phyloP scores from a whole-genome alignment of 1,284 basidiomycete genomes.

The Moesziomyces antarcticus region DNA sequence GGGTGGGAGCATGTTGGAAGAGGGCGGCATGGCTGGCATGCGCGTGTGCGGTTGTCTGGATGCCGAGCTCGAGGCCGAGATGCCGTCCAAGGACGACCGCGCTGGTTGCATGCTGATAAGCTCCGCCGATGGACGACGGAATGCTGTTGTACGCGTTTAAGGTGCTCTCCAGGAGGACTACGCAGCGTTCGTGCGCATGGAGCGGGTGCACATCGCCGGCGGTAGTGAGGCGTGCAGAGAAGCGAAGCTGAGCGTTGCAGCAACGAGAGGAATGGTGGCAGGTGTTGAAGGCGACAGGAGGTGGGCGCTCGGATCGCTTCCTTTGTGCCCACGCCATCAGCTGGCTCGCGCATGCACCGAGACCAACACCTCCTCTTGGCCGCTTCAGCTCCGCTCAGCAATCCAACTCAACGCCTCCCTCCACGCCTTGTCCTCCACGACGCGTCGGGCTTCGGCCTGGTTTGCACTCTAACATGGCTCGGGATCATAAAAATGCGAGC shows the following conservation, averaged over 20 bases:
- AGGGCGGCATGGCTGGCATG: conserved; percentile 1
- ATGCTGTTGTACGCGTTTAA: no score
- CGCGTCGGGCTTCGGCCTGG: not conserved
- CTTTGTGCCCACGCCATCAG: not conserved
- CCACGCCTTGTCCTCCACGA: conserved; percentile 7
- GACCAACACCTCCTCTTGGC: conserved; percentile 16
- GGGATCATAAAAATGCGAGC: not conserved
- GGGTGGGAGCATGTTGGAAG: conserved; percentile 31
- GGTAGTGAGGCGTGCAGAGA: not conserved
- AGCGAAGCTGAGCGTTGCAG: not conserved
- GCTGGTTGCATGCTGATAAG: no score
- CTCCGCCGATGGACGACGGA: no score
- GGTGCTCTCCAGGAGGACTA: no score
- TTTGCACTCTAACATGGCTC: no score
- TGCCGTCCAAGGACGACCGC: conserved; percentile 3
- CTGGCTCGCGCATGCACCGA: not conserved
- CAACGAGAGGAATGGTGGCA: not conserved
- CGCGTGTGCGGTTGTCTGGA: conserved; percentile 1
- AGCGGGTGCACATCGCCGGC: not conserved
- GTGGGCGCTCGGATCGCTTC: conserved; percentile 20
- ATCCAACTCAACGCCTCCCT: not conserved
- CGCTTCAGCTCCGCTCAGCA: conserved; percentile 5
- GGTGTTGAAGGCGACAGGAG: not conserved
- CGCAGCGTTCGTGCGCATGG: no score
- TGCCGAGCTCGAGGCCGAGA: conserved; percentile 14